These are phyloP conservation scores for Claviceps fusiformis DNA, from an alignment of 2,329 filamentous ascomycete species.

Conservation along the genomic window DNA sequence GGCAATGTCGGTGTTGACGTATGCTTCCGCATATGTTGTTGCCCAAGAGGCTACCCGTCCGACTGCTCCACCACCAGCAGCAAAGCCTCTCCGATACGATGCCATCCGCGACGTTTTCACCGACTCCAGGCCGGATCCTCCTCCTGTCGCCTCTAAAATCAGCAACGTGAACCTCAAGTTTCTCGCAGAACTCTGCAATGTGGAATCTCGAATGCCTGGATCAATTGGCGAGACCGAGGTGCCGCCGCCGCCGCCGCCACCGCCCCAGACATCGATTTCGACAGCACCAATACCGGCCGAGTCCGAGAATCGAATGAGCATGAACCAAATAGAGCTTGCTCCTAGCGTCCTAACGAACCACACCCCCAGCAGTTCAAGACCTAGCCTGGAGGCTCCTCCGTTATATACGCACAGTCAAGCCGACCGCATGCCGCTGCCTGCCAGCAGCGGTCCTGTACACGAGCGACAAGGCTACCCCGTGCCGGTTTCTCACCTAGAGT, in stretches of 20 bases:
- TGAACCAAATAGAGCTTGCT: conserved; percentile 13
- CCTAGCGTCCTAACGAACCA: conserved; percentile 11
- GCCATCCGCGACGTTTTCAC: conserved; percentile 30
- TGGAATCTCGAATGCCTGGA: conserved; percentile 15
- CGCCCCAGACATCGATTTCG: not conserved
- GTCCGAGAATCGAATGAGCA: conserved; percentile 8
- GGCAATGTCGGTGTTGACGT: conserved; percentile 18
- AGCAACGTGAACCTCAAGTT: conserved; percentile 18
- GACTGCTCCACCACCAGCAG: conserved; percentile 12
- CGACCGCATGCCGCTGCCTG: conserved; percentile 11
- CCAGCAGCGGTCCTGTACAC: conserved; percentile 12
- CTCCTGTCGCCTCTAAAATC: conserved; percentile 11
- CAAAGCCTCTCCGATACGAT: conserved; percentile 21
- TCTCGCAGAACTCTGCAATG: conserved; percentile 22
- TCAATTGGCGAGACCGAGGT: conserved; percentile 6
- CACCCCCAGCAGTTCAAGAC: conserved; percentile 12
- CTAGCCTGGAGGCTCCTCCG: conserved; percentile 13
- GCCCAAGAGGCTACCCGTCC: conserved; percentile 15
- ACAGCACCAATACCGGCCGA: not conserved
- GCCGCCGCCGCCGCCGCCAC: not conserved
- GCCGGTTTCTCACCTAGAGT: not conserved
- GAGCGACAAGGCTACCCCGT: conserved; percentile 7
- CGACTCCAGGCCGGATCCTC: conserved; percentile 18
- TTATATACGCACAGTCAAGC: conserved; percentile 10
- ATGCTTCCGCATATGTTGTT: conserved; percentile 18